These are phyloP conservation scores for Mycena olivaceomarginata DNA, from an alignment of 768 basidiomycete species.

Conservation along the genomic window DNA sequence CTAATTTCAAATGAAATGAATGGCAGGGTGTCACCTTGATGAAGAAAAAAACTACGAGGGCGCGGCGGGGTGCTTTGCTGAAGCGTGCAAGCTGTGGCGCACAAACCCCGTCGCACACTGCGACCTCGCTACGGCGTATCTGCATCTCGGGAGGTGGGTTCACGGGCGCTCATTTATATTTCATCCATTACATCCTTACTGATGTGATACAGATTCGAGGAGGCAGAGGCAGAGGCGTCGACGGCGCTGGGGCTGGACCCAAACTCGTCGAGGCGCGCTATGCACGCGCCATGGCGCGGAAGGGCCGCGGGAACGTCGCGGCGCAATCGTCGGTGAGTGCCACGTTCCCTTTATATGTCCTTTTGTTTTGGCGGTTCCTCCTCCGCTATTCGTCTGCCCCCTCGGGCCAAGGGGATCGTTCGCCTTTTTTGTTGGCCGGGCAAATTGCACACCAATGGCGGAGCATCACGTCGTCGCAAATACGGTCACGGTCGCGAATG, in stretches of 20 bases:
- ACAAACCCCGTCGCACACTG: constrained; percentile 39
- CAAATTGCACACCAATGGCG: too few relatives aligned
- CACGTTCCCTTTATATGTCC: background rate
- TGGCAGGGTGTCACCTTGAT: constrained; percentile 40
- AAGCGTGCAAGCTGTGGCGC: constrained; percentile 40
- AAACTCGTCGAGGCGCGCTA: constrained; percentile 44
- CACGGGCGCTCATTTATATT: background rate
- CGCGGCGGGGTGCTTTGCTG: constrained; percentile 35
- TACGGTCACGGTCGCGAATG: too few relatives aligned
- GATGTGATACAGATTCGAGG: constrained; percentile 24
- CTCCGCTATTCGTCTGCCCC: too few relatives aligned
- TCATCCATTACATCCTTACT: background rate
- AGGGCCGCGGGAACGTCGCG: constrained; percentile 30
- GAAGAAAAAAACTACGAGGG: constrained; percentile 42
- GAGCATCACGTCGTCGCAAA: too few relatives aligned
- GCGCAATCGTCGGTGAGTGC: constrained; percentile 36
- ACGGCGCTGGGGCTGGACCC: constrained; percentile 43
- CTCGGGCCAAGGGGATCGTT: too few relatives aligned
- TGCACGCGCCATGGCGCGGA: constrained; percentile 42
- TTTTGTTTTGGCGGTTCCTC: background rate
- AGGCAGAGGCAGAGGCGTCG: constrained; percentile 36
- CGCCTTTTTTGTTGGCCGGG: too few relatives aligned
- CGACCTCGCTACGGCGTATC: constrained; percentile 44
- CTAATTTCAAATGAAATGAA: background rate
- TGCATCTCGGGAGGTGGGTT: constrained; percentile 42